These are phyloP conservation scores for Penicillium daleae DNA, from an alignment of 495 filamentous ascomycete genomes.

Conservation along the genomic window DNA sequence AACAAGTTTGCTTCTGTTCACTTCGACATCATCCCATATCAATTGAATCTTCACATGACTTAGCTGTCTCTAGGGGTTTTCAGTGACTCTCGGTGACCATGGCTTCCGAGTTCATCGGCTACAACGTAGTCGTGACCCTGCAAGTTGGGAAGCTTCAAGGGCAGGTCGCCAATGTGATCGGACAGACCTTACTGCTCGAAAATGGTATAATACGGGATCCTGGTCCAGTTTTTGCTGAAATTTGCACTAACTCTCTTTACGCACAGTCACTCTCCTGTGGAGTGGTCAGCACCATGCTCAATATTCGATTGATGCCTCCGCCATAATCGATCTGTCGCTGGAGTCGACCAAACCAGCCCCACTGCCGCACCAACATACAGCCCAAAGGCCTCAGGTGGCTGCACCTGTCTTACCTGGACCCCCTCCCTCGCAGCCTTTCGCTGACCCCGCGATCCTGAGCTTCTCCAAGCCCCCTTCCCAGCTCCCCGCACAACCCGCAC, in stretches of 20 bases:
- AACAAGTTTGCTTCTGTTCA: conserved; percentile 1
- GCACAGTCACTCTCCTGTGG: conserved; percentile 52
- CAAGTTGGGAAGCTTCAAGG: conserved; percentile 68
- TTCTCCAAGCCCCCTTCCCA: conserved; percentile 40
- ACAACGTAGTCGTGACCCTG: conserved; percentile 77
- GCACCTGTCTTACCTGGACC: conserved; percentile 13
- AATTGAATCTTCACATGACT: background rate
- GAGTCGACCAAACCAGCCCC: conserved; percentile 40
- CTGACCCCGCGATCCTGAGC: conserved; percentile 62
- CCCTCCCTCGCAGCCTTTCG: conserved; percentile 39
- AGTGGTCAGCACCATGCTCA: conserved; percentile 50
- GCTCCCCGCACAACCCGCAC: conserved; percentile 14
- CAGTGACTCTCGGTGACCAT: conserved; percentile 40
- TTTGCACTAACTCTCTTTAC: conserved; percentile 7
- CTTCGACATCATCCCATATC: background rate
- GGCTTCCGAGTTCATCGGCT: conserved; percentile 75
- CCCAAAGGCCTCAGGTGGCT: conserved; percentile 15
- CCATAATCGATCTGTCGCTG: conserved; percentile 60
- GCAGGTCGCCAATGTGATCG: conserved; percentile 72
- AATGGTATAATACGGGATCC: conserved; percentile 63
- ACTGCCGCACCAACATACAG: conserved; percentile 31
- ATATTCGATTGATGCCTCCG: conserved; percentile 57
- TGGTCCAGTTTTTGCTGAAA: background rate
- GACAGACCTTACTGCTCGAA: conserved; percentile 71
- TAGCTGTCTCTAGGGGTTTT: background rate